Conservation (phyloP, 129 eudicot species). For the Mikania micrantha region DNA sequence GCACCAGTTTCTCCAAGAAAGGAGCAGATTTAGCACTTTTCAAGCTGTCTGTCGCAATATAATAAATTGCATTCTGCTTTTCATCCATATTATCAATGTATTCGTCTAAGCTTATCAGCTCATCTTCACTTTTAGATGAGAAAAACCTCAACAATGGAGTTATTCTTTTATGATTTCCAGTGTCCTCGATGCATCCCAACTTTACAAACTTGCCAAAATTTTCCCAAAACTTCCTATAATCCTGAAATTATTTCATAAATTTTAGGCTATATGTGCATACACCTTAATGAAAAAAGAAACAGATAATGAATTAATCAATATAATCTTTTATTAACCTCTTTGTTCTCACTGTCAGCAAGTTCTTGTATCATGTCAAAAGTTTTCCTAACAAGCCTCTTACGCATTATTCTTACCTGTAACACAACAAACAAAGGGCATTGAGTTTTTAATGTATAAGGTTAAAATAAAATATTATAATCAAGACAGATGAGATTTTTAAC, state of each 20-base stretch:
- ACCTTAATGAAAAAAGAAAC: not conserved
- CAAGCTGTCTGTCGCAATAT: constrained; percentile 90
- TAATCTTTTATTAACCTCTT: constrained; percentile 51
- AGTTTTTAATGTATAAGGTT: not conserved
- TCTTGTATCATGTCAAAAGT: constrained; percentile 98
- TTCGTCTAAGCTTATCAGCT: constrained; percentile 71
- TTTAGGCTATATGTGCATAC: not conserved
- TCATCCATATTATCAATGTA: constrained; percentile 88
- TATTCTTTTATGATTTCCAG: constrained; percentile 81
- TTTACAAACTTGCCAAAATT: constrained; percentile 84
- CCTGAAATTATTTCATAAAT: constrained; percentile 40
- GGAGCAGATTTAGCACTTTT: constrained; percentile 95
- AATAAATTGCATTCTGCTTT: constrained; percentile 84
- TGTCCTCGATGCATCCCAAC: constrained; percentile 90
- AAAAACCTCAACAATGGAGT: constrained; percentile 74
- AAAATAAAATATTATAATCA: not conserved
- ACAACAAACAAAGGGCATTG: not conserved
- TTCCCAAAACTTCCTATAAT: constrained; percentile 96
- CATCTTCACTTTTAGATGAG: constrained; percentile 81
- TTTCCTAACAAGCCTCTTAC: constrained; percentile 90
- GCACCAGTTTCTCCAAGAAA: constrained; percentile 85
- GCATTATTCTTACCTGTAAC: constrained; percentile 86
- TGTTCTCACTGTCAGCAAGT: constrained; percentile 74
- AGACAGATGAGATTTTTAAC: constrained; percentile 1
- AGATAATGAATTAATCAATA: not conserved